Evolutionary conservation across 306 rosid species (phyloP).

Genomic region (Acacia crassicarpa): DNA sequence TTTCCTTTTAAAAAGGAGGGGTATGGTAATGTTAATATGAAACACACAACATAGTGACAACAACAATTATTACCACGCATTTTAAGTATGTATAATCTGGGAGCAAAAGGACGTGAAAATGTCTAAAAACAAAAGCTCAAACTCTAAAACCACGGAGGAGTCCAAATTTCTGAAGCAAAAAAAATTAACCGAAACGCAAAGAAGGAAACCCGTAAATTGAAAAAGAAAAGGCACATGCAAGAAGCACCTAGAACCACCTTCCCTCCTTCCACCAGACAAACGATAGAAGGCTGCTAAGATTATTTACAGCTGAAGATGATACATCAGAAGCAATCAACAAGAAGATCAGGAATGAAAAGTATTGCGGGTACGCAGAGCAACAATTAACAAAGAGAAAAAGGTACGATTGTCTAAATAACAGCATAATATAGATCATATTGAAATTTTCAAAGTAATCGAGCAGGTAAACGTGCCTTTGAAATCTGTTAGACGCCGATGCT

Average conservation of each 20-base stretch:
- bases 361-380: conserved; percentile 24
- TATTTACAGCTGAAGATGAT: conserved; percentile 23
- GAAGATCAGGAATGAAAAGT: conserved; percentile 25
- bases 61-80: conserved; percentile 19
- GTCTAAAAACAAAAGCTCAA: neutral
- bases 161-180: conserved; percentile 10
- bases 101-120: conserved; percentile 16
- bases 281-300: neutral
- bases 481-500: conserved; percentile 30
- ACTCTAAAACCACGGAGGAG: neutral
- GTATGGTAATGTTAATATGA: conserved; percentile 5
- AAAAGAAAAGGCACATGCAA: neutral
- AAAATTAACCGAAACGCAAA: neutral
- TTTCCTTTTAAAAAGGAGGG: neutral
- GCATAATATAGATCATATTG: neutral
- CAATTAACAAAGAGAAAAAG: neutral
- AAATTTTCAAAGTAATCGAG: conserved; percentile 16
- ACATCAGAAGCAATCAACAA: conserved; percentile 33
- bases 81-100: neutral
- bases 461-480: conserved; percentile 38
- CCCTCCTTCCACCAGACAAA: conserved; percentile 2
- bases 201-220: neutral
- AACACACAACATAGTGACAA: neutral
- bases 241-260: neutral
- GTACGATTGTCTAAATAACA: conserved; percentile 29